A percentile compares a stretch with the other conserved stretches of the same genome.
Conservation (phyloP, 2,329 filamentous ascomycete species). For the Phyllosticta capitalensis region DNA sequence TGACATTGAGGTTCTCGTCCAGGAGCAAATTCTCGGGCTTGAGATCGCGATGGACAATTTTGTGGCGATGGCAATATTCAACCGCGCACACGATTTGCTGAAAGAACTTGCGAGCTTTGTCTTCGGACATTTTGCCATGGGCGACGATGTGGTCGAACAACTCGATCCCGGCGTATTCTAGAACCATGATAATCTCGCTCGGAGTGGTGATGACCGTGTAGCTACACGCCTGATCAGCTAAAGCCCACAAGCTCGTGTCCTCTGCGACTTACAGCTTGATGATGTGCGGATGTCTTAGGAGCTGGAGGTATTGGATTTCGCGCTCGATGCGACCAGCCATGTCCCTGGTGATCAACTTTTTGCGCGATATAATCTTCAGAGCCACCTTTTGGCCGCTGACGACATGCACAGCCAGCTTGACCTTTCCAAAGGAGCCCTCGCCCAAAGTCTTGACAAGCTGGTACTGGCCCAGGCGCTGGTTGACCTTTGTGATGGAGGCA, state of each 20-base stretch:
- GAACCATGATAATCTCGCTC: conserved; percentile 95
- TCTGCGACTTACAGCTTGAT: conserved; percentile 75
- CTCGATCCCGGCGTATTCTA: conserved; percentile 94
- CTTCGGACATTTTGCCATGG: conserved; percentile 82
- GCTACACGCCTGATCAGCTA: conserved; percentile 34
- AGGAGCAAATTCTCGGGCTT: conserved; percentile 96
- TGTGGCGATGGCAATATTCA: conserved; percentile 97
- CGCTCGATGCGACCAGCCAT: conserved; percentile 97
- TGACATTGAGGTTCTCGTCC: conserved; percentile 93
- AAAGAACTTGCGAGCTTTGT: conserved; percentile 93
- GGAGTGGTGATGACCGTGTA: conserved; percentile 95
- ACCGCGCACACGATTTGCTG: conserved; percentile 98
- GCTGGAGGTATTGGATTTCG: conserved; percentile 95
- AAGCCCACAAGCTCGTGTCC: background rate
- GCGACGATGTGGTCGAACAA: conserved; percentile 97
- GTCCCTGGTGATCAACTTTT: conserved; percentile 91
- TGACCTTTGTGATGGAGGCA: conserved; percentile 43
- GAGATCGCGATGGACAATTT: conserved; percentile 94
- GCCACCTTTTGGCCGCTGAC: conserved; percentile 92
- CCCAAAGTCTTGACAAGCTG: conserved; percentile 82
- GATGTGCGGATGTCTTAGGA: conserved; percentile 93
- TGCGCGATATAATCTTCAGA: conserved; percentile 92
- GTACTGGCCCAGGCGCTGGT: conserved; percentile 86
- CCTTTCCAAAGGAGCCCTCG: conserved; percentile 96
- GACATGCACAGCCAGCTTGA: conserved; percentile 90